Conservation (phyloP, 75 land plant genomes). For the Ceratopteris richardii region DNA sequence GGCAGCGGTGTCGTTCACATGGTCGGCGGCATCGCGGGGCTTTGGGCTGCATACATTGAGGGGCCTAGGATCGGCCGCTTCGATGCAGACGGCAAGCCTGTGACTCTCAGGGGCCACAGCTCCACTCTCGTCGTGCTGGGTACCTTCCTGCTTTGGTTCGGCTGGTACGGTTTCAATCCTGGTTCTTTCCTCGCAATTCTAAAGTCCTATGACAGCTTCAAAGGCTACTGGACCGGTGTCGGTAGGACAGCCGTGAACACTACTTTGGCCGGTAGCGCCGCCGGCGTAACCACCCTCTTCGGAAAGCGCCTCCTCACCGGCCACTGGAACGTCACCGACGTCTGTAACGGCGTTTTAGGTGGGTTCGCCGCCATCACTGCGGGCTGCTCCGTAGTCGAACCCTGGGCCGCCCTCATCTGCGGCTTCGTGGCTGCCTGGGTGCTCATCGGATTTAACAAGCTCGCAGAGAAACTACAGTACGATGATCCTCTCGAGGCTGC, state of each 20-base stretch:
- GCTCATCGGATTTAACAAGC: constrained; percentile 17
- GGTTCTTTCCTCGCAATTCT: constrained; percentile 15
- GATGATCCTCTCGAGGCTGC: constrained; percentile 36
- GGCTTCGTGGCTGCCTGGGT: no score
- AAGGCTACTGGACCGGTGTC: constrained; percentile 40
- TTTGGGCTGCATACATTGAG: constrained; percentile 59
- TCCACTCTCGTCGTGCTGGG: constrained; percentile 66
- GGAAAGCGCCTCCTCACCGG: no score
- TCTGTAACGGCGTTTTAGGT: constrained; percentile 29
- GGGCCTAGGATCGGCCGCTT: constrained; percentile 71
- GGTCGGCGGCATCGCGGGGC: no score
- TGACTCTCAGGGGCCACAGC: constrained; percentile 56
- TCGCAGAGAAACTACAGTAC: constrained; percentile 13
- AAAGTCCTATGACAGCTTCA: constrained; percentile 6
- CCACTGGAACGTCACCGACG: no score
- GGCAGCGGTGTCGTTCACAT: no score
- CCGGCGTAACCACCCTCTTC: constrained; percentile 39
- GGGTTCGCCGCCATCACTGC: constrained; percentile 33
- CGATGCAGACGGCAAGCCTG: constrained; percentile 33
- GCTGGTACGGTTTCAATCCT: no score
- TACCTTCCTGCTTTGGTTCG: constrained; percentile 64
- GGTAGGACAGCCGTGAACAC: constrained; percentile 43
- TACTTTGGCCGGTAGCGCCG: constrained; percentile 33
- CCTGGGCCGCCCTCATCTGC: constrained; percentile 26
- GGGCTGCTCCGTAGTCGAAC: constrained; percentile 19